Conservation (phyloP, 306 rosid genomes). For the Vigna hirtella region DNA sequence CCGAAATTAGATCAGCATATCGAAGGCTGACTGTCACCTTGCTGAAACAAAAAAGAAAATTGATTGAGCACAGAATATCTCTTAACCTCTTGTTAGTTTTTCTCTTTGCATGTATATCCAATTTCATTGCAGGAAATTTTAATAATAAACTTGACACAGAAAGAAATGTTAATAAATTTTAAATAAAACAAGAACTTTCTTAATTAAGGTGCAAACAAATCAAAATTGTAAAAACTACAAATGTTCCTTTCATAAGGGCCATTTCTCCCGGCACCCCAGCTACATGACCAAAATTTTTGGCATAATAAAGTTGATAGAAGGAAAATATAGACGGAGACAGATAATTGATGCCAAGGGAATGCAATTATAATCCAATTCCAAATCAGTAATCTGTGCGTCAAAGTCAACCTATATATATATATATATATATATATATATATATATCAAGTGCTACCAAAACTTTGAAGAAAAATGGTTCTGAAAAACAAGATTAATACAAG, state of each 20-base stretch:
- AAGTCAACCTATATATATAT: background rate
- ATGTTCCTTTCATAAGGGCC: conserved; percentile 1
- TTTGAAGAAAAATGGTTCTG: background rate
- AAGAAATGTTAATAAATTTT: conserved; percentile 13
- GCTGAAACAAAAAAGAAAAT: conserved; percentile 63
- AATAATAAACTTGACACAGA: background rate
- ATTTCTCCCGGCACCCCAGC: conserved; percentile 14
- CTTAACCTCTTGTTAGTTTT: background rate
- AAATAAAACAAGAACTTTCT: conserved; percentile 15
- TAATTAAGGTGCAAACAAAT: conserved; percentile 24
- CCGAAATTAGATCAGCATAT: conserved; percentile 76
- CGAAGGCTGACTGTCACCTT: conserved; percentile 86
- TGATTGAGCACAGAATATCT: conserved; percentile 43
- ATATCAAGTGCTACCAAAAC: background rate
- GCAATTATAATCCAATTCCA: background rate
- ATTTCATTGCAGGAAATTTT: conserved; percentile 5
- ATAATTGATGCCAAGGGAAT: background rate
- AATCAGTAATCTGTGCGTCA: background rate
- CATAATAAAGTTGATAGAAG: background rate
- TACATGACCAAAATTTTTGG: conserved; percentile 19
- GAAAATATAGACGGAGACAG: background rate
- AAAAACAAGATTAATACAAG: conserved; percentile 32
- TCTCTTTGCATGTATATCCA: background rate
- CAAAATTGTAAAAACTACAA: conserved; percentile 6
- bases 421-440: too few relatives aligned